Evolutionary conservation across 1,139 yeast species (phyloP).

Genomic region (Debaryomyces psychrophilus): DNA sequence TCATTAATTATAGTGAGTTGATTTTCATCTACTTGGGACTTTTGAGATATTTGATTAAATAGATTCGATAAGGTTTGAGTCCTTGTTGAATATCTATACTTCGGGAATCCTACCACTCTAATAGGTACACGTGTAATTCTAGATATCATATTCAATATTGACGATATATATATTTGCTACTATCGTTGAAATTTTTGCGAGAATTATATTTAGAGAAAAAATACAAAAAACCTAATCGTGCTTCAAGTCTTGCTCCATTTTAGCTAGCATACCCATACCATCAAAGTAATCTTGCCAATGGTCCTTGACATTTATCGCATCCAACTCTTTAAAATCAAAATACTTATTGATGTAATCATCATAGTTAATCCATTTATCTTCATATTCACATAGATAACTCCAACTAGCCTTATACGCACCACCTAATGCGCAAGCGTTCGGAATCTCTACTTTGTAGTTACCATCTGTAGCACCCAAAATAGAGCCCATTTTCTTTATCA

Average conservation of each 20-base stretch:
- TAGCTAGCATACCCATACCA: slow-evolving; percentile 55
- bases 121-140: background rate
- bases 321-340: slow-evolving; percentile 54
- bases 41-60: slow-evolving; percentile 2
- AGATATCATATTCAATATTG: background rate
- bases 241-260: slow-evolving; percentile 43
- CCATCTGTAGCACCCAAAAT: slow-evolving; percentile 69
- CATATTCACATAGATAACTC: slow-evolving; percentile 50
- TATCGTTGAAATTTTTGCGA: slow-evolving; percentile 5
- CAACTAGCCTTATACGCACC: slow-evolving; percentile 89
- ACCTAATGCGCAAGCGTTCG: slow-evolving; percentile 94
- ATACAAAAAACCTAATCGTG: slow-evolving; percentile 17
- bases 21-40: background rate
- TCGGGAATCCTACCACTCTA: background rate
- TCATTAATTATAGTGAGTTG: slow-evolving; percentile 4
- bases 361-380: slow-evolving; percentile 41
- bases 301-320: slow-evolving; percentile 43
- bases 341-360: slow-evolving; percentile 44
- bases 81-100: background rate
- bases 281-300: slow-evolving; percentile 52
- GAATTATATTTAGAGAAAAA: background rate
- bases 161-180: background rate
- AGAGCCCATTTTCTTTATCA: slow-evolving; percentile 68
- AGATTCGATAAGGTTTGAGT: slow-evolving; percentile 1
- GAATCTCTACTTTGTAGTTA: slow-evolving; percentile 71